Evolutionary conservation across 208 protist genomes (phyloP), one percentile per base, ranked within the genome.

Genomic region (Novymonas esmeraldas): DNA sequence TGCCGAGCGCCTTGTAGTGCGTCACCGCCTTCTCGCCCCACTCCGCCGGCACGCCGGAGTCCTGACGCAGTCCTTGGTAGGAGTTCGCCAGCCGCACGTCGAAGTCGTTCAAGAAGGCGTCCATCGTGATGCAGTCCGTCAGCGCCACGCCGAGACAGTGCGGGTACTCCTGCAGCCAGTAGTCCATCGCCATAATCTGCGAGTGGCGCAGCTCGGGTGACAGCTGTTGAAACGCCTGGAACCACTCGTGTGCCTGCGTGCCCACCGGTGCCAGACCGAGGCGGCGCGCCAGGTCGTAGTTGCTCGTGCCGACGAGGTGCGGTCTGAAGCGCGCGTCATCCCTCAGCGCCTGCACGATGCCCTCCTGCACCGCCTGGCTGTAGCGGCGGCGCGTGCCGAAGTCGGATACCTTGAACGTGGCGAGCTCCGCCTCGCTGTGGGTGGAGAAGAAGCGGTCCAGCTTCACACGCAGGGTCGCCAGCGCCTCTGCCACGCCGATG

Each of bases 81-180:
- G 79, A 68, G 28, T 68, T 68, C 0, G 90, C 87, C 34, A 94
- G 74, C 13, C 82, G 76, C 18, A n/a, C 36, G 50, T 45, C 76
- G 49, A 96, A 94, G 70, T 96, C 90, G 31, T 64, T 46, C 36
- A 96, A 79, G 44, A 96, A 96, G 50, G 81, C 80, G 56, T 96
- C 87, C 90, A 96, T 96, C 22, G 90, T 90, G 62, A 96, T 94
- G 79, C 90, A 96, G 65, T 96, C 90, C 20, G 90, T 96, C 38
- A 96, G 76, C 16, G 90, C 90, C 51, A 96, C 90, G 60, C 78
- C 84, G 59, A 96, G 90, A 45, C 77, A 72, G 24, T 84, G 41
- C 1, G 87, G 90, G 78, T 96, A 96, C 79, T 96, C 87, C 71
- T 67, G 57, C 55, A 96, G 71, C 88, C 90, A 96, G 48, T 61